Evolutionary conservation across 805 yeast genomes (phyloP).

Genomic region (Wickerhamiella vanderwaltii): DNA sequence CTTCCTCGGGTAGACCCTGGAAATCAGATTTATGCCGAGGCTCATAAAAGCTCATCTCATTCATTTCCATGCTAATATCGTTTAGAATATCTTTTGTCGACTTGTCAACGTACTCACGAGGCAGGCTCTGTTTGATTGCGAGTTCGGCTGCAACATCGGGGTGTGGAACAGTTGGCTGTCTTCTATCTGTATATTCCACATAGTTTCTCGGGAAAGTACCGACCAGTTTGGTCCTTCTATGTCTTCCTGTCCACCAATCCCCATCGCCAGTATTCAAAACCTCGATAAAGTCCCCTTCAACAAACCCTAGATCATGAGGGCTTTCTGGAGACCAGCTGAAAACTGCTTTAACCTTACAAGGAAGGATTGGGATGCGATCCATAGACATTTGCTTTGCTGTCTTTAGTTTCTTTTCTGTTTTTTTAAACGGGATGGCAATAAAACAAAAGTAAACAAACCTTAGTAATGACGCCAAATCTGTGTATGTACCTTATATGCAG

Average conservation of each 20-base stretch:
- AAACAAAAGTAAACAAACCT: slow-evolving; percentile 9
- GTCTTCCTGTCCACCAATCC: slow-evolving; percentile 80
- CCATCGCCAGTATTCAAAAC: slow-evolving; percentile 74
- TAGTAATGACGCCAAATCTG: too few relatives aligned
- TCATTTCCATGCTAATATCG: slow-evolving; percentile 23
- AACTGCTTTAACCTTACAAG: slow-evolving; percentile 66
- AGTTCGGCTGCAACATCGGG: slow-evolving; percentile 7
- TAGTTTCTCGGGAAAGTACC: slow-evolving; percentile 86
- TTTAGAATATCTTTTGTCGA: slow-evolving; percentile 23
- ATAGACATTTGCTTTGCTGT: too few relatives aligned
- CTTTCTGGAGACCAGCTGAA: slow-evolving; percentile 93
- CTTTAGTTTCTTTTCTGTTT: background rate
- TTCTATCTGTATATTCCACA: slow-evolving; percentile 41
- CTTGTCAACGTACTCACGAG: slow-evolving; percentile 8
- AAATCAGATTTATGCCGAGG: background rate
- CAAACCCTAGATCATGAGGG: slow-evolving; percentile 79
- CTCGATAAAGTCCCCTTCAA: slow-evolving; percentile 86
- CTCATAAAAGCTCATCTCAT: slow-evolving; percentile 10
- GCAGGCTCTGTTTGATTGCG: background rate
- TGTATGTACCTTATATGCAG: too few relatives aligned
- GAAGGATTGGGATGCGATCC: slow-evolving; percentile 27
- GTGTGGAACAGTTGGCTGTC: slow-evolving; percentile 14
- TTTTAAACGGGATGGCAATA: background rate
- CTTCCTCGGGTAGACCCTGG: background rate
- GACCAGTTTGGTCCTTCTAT: slow-evolving; percentile 64